A percentile compares a stretch with the other conserved stretches of the same genome.
Evolutionary conservation across 129 eudicot genomes (phyloP).

Genomic region (Scalesia atractyloides): DNA sequence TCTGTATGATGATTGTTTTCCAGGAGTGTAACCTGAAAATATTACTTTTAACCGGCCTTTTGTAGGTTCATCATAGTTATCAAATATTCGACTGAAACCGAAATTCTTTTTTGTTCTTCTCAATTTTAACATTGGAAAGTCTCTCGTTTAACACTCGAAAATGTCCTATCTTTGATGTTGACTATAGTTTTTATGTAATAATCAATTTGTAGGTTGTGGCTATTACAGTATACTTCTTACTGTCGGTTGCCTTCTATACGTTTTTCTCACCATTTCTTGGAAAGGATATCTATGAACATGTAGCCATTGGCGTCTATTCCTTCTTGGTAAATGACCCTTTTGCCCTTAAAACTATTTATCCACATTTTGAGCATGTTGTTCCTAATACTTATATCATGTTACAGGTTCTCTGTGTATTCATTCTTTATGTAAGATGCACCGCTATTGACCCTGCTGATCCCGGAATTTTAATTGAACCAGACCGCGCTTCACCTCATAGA

Average conservation of each 20-base stretch:
- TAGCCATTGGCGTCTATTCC: conserved; percentile 64
- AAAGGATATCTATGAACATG: conserved; percentile 73
- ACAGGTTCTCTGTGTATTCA: conserved; percentile 82
- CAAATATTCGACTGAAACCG: neutral
- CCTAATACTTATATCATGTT: conserved; percentile 21
- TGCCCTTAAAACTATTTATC: conserved; percentile 17
- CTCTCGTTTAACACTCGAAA: neutral
- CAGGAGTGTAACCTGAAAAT: neutral
- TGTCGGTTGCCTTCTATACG: conserved; percentile 92
- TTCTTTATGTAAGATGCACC: conserved; percentile 82
- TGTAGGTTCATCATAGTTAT: neutral
- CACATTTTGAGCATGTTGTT: neutral
- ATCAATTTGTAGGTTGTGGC: conserved; percentile 77
- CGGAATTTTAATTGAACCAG: conserved; percentile 69
- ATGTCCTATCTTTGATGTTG: conserved; percentile 13
- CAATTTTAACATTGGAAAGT: neutral
- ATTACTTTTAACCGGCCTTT: neutral
- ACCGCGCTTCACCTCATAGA: conserved; percentile 45
- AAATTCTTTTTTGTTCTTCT: neutral
- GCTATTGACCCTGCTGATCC: conserved; percentile 98
- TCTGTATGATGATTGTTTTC: neutral
- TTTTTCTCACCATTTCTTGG: conserved; percentile 97
- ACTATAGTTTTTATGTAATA: conserved; percentile 5
- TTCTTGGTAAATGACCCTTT: conserved; percentile 69
- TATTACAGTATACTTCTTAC: conserved; percentile 79